Evolutionary conservation across 345 rosid genomes (phyloP).

Genomic region (Rhodamnia rubescens): DNA sequence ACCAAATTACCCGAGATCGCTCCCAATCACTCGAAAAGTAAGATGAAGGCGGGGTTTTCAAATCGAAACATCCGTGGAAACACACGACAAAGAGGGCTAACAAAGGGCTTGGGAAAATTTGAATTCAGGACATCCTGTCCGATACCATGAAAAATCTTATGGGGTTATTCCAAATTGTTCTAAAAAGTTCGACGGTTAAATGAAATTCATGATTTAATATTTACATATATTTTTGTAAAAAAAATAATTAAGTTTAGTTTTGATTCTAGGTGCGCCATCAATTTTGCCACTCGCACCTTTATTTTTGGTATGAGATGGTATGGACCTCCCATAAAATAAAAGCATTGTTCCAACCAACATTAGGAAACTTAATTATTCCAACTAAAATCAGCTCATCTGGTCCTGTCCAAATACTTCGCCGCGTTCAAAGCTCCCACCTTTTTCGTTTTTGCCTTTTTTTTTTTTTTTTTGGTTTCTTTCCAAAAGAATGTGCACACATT

Average conservation of each 20-base stretch:
- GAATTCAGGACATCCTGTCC: neutral
- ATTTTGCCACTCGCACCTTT: neutral
- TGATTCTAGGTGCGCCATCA: neutral
- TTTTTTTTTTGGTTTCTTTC: neutral
- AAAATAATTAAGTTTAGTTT: neutral
- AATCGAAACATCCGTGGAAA: neutral
- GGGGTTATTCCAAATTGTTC: fast-evolving
- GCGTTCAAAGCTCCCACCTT: neutral
- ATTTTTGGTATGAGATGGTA: neutral
- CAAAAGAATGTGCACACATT: neutral
- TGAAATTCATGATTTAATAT: neutral
- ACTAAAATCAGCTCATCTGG: neutral
- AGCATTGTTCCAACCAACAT: neutral
- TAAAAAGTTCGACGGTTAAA: neutral
- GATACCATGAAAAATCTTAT: neutral
- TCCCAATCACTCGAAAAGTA: neutral
- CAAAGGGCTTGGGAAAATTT: neutral
- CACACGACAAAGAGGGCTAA: neutral
- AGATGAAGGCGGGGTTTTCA: neutral
- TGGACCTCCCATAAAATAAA: neutral
- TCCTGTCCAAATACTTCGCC: neutral
- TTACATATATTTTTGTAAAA: neutral
- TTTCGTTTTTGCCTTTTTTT: neutral
- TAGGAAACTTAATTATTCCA: neutral
- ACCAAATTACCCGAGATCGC: neutral